Conservation (phyloP, 176 grass and related monocot species). For the Avena insularis region DNA sequence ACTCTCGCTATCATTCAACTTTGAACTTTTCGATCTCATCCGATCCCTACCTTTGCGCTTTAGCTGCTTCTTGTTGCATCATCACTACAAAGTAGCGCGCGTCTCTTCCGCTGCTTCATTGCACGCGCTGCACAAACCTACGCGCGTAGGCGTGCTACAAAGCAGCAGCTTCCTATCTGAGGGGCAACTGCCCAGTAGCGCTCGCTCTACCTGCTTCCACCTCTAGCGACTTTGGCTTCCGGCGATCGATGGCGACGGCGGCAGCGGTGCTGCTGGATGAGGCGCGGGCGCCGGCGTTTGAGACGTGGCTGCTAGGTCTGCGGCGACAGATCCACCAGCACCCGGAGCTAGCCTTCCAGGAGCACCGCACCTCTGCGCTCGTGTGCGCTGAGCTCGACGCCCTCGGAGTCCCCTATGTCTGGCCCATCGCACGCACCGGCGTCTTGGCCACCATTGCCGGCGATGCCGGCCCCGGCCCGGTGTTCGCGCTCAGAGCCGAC, state of each 20-base stretch:
- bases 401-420: constrained; percentile 60
- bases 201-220: too few relatives aligned
- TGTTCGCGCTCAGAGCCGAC: constrained; percentile 84
- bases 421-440: constrained; percentile 77
- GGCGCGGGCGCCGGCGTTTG: constrained; percentile 65
- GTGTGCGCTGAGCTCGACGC: constrained; percentile 72
- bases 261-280: constrained; percentile 42
- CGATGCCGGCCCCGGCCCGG: constrained; percentile 32
- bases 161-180: too few relatives aligned
- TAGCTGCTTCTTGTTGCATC: too few relatives aligned
- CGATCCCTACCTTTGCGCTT: too few relatives aligned
- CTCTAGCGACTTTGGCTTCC: background rate
- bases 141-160: too few relatives aligned
- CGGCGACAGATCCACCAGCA: constrained; percentile 73
- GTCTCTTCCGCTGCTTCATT: too few relatives aligned
- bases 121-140: too few relatives aligned
- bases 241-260: background rate
- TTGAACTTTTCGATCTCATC: too few relatives aligned
- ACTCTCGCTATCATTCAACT: too few relatives aligned
- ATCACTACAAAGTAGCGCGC: too few relatives aligned
- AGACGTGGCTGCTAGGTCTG: constrained; percentile 53
- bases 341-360: constrained; percentile 85
- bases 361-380: constrained; percentile 68
- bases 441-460: constrained; percentile 58
- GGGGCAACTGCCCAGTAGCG: too few relatives aligned